phyloP scores from a whole-genome alignment of 108 stramenopile genomes.

The Licmophora abbreviata region DNA sequence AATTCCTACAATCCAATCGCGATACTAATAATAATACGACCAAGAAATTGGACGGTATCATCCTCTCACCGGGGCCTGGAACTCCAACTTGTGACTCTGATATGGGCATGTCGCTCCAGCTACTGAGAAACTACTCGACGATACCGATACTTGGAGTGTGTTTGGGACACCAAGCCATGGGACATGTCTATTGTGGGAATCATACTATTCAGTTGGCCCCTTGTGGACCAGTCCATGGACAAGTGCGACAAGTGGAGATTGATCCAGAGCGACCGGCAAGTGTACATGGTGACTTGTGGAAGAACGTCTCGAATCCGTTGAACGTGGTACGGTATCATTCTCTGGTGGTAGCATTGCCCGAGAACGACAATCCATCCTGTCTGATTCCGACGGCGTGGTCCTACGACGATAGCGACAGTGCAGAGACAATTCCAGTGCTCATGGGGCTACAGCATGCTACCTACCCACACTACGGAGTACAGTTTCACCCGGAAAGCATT shows the following conservation, averaged over 20 bases:
- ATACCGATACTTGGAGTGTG: constrained; percentile 89
- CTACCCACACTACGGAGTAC: constrained; percentile 88
- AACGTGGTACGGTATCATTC: constrained; percentile 94
- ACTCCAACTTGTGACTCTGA: constrained; percentile 45
- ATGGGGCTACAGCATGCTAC: constrained; percentile 73
- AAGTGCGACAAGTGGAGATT: constrained; percentile 50
- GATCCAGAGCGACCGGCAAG: background rate
- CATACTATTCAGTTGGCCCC: constrained; percentile 25
- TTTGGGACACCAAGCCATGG: constrained; percentile 90
- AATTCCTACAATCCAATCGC: background rate
- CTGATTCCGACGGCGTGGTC: constrained; percentile 4
- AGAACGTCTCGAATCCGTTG: constrained; percentile 13
- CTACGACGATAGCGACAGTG: constrained; percentile 13
- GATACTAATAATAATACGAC: background rate
- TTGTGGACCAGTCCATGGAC: constrained; percentile 82
- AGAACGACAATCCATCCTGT: background rate
- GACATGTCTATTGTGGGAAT: constrained; percentile 44
- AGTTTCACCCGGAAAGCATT: constrained; percentile 94
- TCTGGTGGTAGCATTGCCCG: constrained; percentile 51
- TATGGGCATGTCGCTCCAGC: constrained; percentile 63
- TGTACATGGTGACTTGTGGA: background rate
- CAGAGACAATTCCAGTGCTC: constrained; percentile 20
- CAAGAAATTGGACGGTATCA: constrained; percentile 59
- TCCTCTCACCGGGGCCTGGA: constrained; percentile 90
- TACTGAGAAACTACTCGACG: constrained; percentile 33